A percentile compares a stretch with the other conserved stretches of the same genome.
phyloP scores from a whole-genome alignment of 108 stramenopile species.

The Aurantiochytrium sp. region DNA sequence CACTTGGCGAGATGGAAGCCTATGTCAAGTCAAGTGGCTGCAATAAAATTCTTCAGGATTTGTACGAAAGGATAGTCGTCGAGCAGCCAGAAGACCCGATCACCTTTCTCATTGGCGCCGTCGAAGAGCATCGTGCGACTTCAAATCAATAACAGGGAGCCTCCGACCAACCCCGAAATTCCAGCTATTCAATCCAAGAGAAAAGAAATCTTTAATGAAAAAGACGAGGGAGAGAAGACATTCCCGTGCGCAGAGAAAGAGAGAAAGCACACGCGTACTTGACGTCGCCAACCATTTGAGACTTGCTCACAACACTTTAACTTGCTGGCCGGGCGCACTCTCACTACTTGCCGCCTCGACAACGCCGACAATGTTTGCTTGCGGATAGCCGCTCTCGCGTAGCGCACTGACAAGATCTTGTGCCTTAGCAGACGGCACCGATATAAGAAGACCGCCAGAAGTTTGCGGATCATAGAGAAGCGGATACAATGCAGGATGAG shows the following conservation, averaged over 20 bases:
- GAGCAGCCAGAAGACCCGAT: neutral
- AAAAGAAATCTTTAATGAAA: neutral
- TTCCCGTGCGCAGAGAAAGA: too few relatives aligned
- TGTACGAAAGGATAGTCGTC: neutral
- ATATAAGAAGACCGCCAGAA: slow-evolving; percentile 54
- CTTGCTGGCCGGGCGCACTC: neutral
- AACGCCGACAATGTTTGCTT: neutral
- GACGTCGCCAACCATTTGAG: too few relatives aligned
- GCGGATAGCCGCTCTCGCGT: slow-evolving; percentile 14
- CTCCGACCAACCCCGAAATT: neutral
- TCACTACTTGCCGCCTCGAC: neutral
- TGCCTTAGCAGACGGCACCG: slow-evolving; percentile 32
- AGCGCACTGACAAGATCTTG: slow-evolving; percentile 22
- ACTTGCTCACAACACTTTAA: neutral
- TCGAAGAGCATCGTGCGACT: neutral
- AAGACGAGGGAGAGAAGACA: neutral
- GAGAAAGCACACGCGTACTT: too few relatives aligned
- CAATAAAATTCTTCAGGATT: neutral
- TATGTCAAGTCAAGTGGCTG: neutral
- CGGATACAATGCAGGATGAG: slow-evolving; percentile 10
- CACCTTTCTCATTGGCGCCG: neutral
- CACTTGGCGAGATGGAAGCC: neutral
- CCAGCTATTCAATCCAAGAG: neutral
- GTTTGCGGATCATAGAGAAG: slow-evolving; percentile 58
- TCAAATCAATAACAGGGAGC: too few relatives aligned